Evolutionary conservation across 2,329 filamentous ascomycete species (phyloP), one percentile per base, ranked within the genome.

Genomic region (Aureobasidium melanogenum): DNA sequence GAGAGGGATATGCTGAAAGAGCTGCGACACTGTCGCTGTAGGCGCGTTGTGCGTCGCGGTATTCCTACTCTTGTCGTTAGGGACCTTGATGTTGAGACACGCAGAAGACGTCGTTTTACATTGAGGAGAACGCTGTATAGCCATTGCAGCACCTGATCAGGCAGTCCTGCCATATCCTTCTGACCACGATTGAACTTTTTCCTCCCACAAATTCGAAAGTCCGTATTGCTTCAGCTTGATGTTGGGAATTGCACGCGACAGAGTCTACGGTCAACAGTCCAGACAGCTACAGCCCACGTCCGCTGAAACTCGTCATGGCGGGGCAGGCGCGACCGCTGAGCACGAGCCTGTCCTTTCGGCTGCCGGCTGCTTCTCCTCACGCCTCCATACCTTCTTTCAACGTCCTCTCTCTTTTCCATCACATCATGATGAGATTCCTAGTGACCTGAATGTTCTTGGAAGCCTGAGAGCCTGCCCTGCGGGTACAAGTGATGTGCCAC

Each of bases 131-230:
- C 87, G 76, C 89, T 94, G 77, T 96, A 96, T 6, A 97, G 85
- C 93, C 93, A 97, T 77, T 91, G 92, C 70, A 97, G 81, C 64
- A 95, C 88, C 77, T 91, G 89, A 75, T 96, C 91, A 69, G 90
- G 88, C 72, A 96, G 89, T 68, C 86, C 84, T 64, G 80, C 76
- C 80, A 82, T 82, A 44, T 39, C 28, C 34, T 41, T 12, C 7
- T 3, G 22, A 59, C 15, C 8, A 19, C 50, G 2, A 38, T 26
- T 30, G 10, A 22, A 7, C 9, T 44, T 5, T 34, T 6, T 34
- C 39, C 19, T 10, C 8, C 14, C 19, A 24, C 47, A n/a, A 51
- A 2, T 26, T n/a, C 7, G 15, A 14, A 34, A 17, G 2, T 38
- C 3, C 19, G 48, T 34, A 2, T 44, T 44, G 39, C 24, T 47